Evolutionary conservation across 1,284 basidiomycete genomes (phyloP).

Genomic region (Malassezia sp.): DNA sequence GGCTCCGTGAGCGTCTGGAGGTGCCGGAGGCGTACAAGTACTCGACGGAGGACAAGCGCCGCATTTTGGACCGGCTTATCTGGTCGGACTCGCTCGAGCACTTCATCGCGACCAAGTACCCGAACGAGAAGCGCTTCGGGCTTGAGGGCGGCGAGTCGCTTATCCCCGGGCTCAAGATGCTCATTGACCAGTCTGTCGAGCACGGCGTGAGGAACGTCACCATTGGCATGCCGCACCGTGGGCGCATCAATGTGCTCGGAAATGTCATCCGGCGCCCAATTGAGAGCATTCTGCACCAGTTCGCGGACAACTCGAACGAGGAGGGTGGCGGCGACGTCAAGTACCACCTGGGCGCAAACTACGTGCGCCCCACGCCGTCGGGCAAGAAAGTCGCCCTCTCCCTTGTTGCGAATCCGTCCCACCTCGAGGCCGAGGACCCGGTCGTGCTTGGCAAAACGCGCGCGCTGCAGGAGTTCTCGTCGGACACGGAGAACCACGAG

Average conservation of each 20-base stretch:
- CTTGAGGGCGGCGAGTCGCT: constrained; percentile 95
- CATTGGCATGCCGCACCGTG: constrained; percentile 98
- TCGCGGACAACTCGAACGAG: constrained; percentile 54
- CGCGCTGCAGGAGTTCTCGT: constrained; percentile 88
- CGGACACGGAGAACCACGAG: constrained; percentile 56
- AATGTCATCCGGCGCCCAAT: constrained; percentile 98
- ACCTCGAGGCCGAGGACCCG: constrained; percentile 92
- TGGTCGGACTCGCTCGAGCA: constrained; percentile 99
- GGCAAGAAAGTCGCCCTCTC: constrained; percentile 97
- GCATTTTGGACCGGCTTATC: constrained; percentile 96
- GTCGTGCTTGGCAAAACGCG: constrained; percentile 96
- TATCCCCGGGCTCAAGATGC: constrained; percentile 96
- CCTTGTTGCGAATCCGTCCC: constrained; percentile 95
- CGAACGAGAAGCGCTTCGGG: constrained; percentile 99
- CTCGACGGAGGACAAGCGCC: constrained; percentile 91
- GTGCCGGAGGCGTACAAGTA: constrained; percentile 97
- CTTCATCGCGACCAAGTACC: constrained; percentile 95
- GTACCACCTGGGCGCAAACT: constrained; percentile 96
- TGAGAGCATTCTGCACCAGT: constrained; percentile 96
- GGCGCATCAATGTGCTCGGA: constrained; percentile 89
- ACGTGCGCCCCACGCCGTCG: constrained; percentile 90
- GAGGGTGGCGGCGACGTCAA: constrained; percentile 89
- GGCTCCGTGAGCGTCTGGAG: constrained; percentile 94
- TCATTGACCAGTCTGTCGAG: constrained; percentile 91
- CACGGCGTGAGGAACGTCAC: constrained; percentile 89